These are phyloP conservation scores for Geosmithia flava DNA, from an alignment of 2,329 filamentous ascomycete species.

Conservation along the genomic window DNA sequence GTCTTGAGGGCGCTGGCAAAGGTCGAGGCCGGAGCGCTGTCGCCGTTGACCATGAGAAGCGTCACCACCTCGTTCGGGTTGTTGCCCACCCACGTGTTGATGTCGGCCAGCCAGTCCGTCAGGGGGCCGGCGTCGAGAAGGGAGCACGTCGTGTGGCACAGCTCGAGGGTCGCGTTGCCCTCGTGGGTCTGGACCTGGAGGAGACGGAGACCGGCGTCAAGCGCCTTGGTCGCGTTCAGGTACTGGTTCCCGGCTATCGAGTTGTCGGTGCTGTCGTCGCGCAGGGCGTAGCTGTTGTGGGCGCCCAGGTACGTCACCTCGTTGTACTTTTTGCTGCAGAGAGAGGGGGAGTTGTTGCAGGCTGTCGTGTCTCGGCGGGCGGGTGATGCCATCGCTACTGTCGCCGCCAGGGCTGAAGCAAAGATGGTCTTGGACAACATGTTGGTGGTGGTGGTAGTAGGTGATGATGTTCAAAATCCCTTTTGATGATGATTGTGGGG, in stretches of 20 bases:
- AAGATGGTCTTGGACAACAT: background rate
- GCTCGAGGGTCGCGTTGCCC: slow-evolving; percentile 41
- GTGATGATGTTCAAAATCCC: background rate
- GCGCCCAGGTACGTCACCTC: slow-evolving; percentile 69
- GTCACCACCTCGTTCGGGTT: slow-evolving; percentile 69
- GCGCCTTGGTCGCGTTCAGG: slow-evolving; percentile 58
- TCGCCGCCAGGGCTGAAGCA: background rate
- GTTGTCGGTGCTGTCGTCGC: slow-evolving; percentile 48
- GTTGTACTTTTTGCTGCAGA: slow-evolving; percentile 61
- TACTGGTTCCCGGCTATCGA: slow-evolving; percentile 61
- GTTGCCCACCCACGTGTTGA: slow-evolving; percentile 56
- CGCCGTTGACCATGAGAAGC: slow-evolving; percentile 59
- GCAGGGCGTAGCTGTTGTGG: slow-evolving; percentile 62
- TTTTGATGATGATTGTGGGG: background rate
- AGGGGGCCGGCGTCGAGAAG: slow-evolving; percentile 59
- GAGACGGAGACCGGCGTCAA: slow-evolving; percentile 59
- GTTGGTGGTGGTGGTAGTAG: background rate
- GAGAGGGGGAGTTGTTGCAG: slow-evolving; percentile 71
- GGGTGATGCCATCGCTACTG: background rate
- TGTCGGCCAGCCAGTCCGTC: slow-evolving; percentile 46
- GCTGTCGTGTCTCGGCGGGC: slow-evolving; percentile 20
- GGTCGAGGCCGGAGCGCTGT: slow-evolving; percentile 39
- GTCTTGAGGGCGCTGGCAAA: slow-evolving; percentile 42
- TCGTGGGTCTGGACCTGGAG: slow-evolving; percentile 63
- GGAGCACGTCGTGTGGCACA: slow-evolving; percentile 59